Base-by-base conservation (phyloP, 2,329 filamentous ascomycete genomes). In the Phoma sp. region DNA sequence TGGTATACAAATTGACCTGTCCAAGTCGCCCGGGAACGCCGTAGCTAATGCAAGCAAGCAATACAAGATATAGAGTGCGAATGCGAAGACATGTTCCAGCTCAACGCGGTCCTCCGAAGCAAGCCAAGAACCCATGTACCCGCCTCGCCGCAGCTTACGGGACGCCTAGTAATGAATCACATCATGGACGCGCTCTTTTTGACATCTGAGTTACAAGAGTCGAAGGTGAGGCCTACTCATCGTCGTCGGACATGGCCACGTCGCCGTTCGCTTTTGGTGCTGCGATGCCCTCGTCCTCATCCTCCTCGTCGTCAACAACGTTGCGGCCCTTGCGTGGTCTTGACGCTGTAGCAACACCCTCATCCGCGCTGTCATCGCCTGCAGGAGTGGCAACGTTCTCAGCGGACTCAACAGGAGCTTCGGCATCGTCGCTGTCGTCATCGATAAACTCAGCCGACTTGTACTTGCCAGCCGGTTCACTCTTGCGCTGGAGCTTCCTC, bases 401-500 rank as follows among this genome's bases (percentile, higher is more conserved):
- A n/a, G 48, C 53, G 14, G 57, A 60, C n/a, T 56, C 60, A 4
- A 58, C 61, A n/a, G 61, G 53, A 7, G 53, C 42, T 21, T 62
- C 66, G 1, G 60, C 62, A n/a, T 71, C 66, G n/a, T 59, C 65
- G 18, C 74, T 69, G 46, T 62, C 67, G 59, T 93, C 90, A 37
- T 91, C 88, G 23, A 96, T 87, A 58, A 92, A 85, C 75, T 96
- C 92, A 1, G 84, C 87, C 43, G 89, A 93, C 83, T 96, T 96
- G 81, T 85, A 96, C 76, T 96, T 96, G 73, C 74, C 76, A 65
- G 70, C 40, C 0, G 66, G 65, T 48, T 72, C 68, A 62, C 73
- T 62, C 67, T 84, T 84, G 54, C 83, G 76, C 63, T 86, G 84
- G 46, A 87, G 66, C 66, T 83, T 83, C 72, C 84, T 80, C 69